Percentiles rank a stretch among this genome's conserved stretches.
phyloP scores from a whole-genome alignment of 1,139 yeast species.

The Yamadazyma pseudoaaseri region DNA sequence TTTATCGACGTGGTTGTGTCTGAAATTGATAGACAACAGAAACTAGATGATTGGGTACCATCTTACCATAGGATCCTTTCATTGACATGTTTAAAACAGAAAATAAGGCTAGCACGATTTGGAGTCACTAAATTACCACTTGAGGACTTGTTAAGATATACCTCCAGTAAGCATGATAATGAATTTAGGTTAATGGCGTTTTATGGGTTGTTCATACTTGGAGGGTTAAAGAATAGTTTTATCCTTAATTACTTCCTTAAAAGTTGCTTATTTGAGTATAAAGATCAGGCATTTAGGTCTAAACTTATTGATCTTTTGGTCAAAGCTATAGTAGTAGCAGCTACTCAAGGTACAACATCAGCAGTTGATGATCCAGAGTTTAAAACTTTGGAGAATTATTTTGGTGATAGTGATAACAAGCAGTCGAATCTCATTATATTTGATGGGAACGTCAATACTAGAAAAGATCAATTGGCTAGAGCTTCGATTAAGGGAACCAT shows the following conservation, averaged over 20 bases:
- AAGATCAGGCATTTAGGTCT: constrained; percentile 49
- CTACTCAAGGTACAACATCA: constrained; percentile 58
- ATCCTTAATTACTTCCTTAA: constrained; percentile 64
- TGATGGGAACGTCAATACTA: constrained; percentile 38
- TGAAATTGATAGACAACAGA: constrained; percentile 68
- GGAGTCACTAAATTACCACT: constrained; percentile 56
- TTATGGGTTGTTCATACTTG: constrained; percentile 65
- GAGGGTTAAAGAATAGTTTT: constrained; percentile 68
- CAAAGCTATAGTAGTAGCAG: constrained; percentile 63
- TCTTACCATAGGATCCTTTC: constrained; percentile 64
- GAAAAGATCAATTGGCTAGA: constrained; percentile 44
- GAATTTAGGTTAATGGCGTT: constrained; percentile 70
- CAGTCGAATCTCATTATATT: constrained; percentile 12
- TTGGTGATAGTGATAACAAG: constrained; percentile 5
- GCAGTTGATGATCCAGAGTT: constrained; percentile 61
- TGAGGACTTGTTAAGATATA: constrained; percentile 49
- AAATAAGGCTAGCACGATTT: constrained; percentile 55
- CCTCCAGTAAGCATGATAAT: constrained; percentile 46
- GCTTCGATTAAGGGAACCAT: constrained; percentile 62
- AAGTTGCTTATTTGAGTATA: constrained; percentile 52
- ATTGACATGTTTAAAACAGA: constrained; percentile 55
- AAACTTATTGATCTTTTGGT: constrained; percentile 49
- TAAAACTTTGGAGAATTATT: constrained; percentile 30
- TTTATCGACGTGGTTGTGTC: constrained; percentile 29
- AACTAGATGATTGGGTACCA: constrained; percentile 87